A percentile compares a stretch with the other conserved stretches of the same genome.
Evolutionary conservation across 352 stramenopile species (phyloP).

Genomic region (Phytophthora kernoviae): DNA sequence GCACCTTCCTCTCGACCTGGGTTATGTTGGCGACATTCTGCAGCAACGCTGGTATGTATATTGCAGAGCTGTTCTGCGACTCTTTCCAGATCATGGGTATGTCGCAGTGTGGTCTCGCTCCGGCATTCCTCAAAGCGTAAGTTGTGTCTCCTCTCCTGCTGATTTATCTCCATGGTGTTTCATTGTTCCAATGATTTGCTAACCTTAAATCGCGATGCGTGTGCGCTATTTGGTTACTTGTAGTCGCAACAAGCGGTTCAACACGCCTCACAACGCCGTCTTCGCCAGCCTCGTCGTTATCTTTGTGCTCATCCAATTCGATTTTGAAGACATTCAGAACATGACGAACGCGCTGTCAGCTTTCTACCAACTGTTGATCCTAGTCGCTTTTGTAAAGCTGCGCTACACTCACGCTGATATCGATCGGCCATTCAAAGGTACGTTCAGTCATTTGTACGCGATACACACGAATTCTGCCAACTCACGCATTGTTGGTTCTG

Average conservation of each 20-base stretch:
- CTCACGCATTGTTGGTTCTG: not conserved
- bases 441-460: not conserved
- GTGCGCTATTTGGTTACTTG: too few relatives aligned
- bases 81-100: conserved; percentile 87
- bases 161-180: not conserved
- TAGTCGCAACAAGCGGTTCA: conserved; percentile 54
- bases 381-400: conserved; percentile 90
- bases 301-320: conserved; percentile 54
- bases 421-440: conserved; percentile 45
- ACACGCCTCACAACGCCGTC: conserved; percentile 57
- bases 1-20: conserved; percentile 88
- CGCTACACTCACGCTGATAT: conserved; percentile 49
- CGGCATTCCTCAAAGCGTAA: conserved; percentile 78
- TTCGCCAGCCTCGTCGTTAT: conserved; percentile 52
- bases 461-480: not conserved
- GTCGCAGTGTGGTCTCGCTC: conserved; percentile 86
- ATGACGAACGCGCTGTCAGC: conserved; percentile 93
- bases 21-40: conserved; percentile 88
- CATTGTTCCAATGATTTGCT: too few relatives aligned
- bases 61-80: conserved; percentile 93
- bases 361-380: conserved; percentile 86
- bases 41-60: conserved; percentile 92
- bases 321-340: conserved; percentile 80
- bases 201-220: too few relatives aligned
- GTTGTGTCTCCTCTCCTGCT: conserved; percentile 29